Evolutionary conservation across 768 basidiomycete species (phyloP), one percentile per base, ranked within the genome.

Genomic region (Tylopilus intermedius): DNA sequence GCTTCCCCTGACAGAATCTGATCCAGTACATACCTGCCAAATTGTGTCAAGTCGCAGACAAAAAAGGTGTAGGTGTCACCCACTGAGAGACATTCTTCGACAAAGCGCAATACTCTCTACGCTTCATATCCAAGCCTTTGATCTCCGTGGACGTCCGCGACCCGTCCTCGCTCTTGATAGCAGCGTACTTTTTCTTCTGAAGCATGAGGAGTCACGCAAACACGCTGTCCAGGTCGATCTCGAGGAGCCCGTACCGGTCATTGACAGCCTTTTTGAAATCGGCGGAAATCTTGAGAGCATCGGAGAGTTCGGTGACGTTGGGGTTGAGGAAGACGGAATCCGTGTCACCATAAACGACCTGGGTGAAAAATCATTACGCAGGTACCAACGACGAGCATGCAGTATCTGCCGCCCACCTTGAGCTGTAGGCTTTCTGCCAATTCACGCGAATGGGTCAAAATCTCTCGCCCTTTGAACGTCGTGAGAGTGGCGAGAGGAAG

Each of bases 181-280:
- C 96, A 0, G 96, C 96, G 60, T 99, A 99, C 71, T 99, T 98
- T 77, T 99, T 99, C 80, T 99, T 99, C 65, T 98, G 95, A 49
- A 99, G 72, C 10, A 99, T 79, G 2, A 99, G 72, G 39, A 99
- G 76, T 0, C 96, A 83, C 63, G 95, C 84, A 75, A 99, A 99
- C 33, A 98, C 80, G 3, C 88, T 84, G 62, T 99, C 95, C 14
- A 97, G 78, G 65, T 99, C 96, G 55, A 99, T 99, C 67, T 99
- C 96, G 43, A 99, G 84, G 22, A 97, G 79, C 66, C 82, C 90
- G 74, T 97, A 98, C 18, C 89, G 83, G 53, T 98, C 92, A 63
- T 99, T 99, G 62, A 98, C 94, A 5, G 86, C 86, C 67, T 92
- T 94, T 74, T 98, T 98, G 79, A 99, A 89, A 37, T 87, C 83